Base-by-base conservation (phyloP, 1,284 basidiomycete species). In the Phellinidium pouzarii region DNA sequence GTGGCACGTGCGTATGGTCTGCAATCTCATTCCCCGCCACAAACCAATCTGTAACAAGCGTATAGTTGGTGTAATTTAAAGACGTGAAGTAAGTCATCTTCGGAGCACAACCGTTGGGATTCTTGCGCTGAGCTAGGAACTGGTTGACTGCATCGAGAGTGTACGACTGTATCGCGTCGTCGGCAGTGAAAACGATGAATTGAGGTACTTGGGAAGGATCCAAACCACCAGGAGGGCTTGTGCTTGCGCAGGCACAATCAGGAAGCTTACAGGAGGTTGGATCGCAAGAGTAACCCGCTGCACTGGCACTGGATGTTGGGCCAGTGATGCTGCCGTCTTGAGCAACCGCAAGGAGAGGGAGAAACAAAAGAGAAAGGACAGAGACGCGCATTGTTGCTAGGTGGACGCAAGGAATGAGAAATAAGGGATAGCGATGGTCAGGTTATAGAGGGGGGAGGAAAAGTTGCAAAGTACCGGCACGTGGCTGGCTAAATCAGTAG, bases 11-110 rank as follows among this genome's bases (percentile, higher is more conserved):
- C 82, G 87, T 89, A 67, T 89, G 87, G 67, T 91, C 88, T n/a
- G 84, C 87, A 57, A 92, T 87, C 64, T 92, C 88, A 65, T 91
- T 91, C 34, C 89, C 88, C 5, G 82, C 83, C 41, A 91, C 86
- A 65, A 73, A 91, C 82, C 84, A 90, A 65, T 91, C 87, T 69
- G 88, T 91, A 45, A 92, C 84, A 58, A 85, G 73, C 0, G 84
- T 83, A 65, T 82, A 89, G 64, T 89, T 89, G 26, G 88, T 91
- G 66, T 82, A 91, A 58, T 78, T 78, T 48, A 89, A 70, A 3
- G 82, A 85, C 4, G 78, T 80, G 65, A 78, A 87, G 67, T 87
- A 89, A 22, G 84, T 87, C 79, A 84, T 87, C 66, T 80, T 83
- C 9, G 80, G 78, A 9, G 66, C 60, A 66, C 89, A 92, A n/a